Evolutionary conservation across 495 filamentous ascomycete genomes (phyloP), one percentile per base, ranked within the genome.

Genomic region (Podospora comata): DNA sequence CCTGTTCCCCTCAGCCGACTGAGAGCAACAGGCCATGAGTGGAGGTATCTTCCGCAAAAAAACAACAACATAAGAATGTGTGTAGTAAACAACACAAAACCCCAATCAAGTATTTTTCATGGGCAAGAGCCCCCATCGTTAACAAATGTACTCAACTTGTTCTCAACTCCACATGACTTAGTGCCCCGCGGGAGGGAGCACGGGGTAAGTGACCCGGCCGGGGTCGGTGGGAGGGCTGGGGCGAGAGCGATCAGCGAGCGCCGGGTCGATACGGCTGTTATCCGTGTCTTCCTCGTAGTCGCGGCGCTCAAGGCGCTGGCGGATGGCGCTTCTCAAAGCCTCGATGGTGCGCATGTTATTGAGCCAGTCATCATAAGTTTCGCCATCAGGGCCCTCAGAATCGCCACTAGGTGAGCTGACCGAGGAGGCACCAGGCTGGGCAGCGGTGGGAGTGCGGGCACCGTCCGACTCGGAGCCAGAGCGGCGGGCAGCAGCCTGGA

Each of bases 311-410:
- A 96, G 79, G 20, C 89, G 82, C 19, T 88, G 82, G 28, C 85
- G 84, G 71, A 97, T 85, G 71, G 87, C 87, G 54, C 85, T 84
- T 48, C 91, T 85, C 58, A 97, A 83, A 55, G 82, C 85, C 79
- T 96, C 92, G 63, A 96, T 88, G 54, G 89, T 84, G 30, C 92
- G 90, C 67, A 93, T 88, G 78, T 93, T 91, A 73, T 93, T 90
- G 13, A 97, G 85, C 92, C 92, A 96, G 48, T 85, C 83, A 68
- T 92, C 90, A 71, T 94, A 89, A 69, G 71, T 75, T 65, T 83
- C 80, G 56, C 63, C 65, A 58, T 83, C 81, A 71, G 87, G 77
- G 54, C 73, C 63, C 60, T 83, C 82, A 1, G 80, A 72, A 60
- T 83, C 82, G 61, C 78, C 74, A 4, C 82, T 76, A 54, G 83